Evolutionary conservation across 2,329 filamentous ascomycete species (phyloP).

Genomic region (Eutypa lata): DNA sequence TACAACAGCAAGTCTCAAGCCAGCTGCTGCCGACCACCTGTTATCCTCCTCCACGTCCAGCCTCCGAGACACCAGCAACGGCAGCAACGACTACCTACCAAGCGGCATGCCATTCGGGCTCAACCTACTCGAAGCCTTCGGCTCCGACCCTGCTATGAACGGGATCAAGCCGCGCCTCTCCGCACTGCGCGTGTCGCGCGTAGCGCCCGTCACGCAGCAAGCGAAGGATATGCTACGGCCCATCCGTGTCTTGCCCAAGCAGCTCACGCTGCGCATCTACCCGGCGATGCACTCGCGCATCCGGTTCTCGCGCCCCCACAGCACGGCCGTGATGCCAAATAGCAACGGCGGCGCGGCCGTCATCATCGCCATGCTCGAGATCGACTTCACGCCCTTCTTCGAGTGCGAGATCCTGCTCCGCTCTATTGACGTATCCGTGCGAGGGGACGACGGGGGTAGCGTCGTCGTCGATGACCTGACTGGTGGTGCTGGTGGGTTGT

Average conservation of each 20-base stretch:
- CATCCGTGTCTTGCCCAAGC: slow-evolving; percentile 57
- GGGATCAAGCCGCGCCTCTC: slow-evolving; percentile 66
- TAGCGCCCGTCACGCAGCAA: slow-evolving; percentile 63
- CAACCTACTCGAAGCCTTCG: slow-evolving; percentile 75
- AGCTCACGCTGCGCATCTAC: slow-evolving; percentile 60
- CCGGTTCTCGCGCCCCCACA: slow-evolving; percentile 64
- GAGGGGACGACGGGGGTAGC: slow-evolving; percentile 54
- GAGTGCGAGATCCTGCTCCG: slow-evolving; percentile 64
- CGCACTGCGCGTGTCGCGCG: slow-evolving; percentile 69
- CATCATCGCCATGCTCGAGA: slow-evolving; percentile 67
- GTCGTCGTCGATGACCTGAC: slow-evolving; percentile 56
- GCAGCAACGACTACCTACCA: slow-evolving; percentile 61
- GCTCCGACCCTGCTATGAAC: slow-evolving; percentile 59
- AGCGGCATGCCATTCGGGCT: slow-evolving; percentile 67
- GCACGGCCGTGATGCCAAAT: slow-evolving; percentile 39
- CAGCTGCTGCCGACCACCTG: slow-evolving; percentile 40
- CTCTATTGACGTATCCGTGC: slow-evolving; percentile 54
- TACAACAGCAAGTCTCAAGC: slow-evolving; percentile 58
- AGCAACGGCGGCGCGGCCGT: slow-evolving; percentile 55
- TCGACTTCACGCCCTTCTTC: slow-evolving; percentile 70
- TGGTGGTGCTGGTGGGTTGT: slow-evolving; percentile 40
- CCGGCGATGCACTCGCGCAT: slow-evolving; percentile 72
- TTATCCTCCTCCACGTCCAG: too few species aligned
- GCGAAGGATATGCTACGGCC: slow-evolving; percentile 59
- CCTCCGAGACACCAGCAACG: too few species aligned